phyloP scores from a whole-genome alignment of 306 rosid species.

The Carpinus viminea region DNA sequence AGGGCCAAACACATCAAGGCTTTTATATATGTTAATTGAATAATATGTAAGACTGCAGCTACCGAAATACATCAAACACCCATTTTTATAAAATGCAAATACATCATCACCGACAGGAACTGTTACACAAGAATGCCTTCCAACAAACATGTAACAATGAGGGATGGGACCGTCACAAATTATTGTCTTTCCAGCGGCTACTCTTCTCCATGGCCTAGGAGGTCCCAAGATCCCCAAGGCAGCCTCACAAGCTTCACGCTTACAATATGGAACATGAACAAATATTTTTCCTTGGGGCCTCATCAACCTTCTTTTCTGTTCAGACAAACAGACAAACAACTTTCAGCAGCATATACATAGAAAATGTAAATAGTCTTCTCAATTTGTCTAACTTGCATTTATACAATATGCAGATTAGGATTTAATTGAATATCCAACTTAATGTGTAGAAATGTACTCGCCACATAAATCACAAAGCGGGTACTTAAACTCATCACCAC shows the following conservation, averaged over 20 bases:
- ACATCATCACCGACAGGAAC: constrained; percentile 50
- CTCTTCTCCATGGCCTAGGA: constrained; percentile 38
- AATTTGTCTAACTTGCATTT: not conserved
- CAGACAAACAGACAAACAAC: constrained; percentile 18
- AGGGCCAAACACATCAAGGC: not conserved
- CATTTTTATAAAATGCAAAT: constrained; percentile 38
- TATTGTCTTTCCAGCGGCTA: constrained; percentile 48
- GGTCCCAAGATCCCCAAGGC: constrained; percentile 40
- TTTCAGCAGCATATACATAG: constrained; percentile 21
- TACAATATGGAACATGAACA: constrained; percentile 87
- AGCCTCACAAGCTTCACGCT: constrained; percentile 44
- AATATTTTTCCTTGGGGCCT: constrained; percentile 58
- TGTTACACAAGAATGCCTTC: constrained; percentile 52
- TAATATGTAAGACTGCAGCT: constrained; percentile 39
- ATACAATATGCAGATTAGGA: not conserved
- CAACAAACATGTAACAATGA: constrained; percentile 43
- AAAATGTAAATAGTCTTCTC: not conserved
- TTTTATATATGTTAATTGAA: constrained; percentile 23
- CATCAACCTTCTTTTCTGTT: constrained; percentile 81
- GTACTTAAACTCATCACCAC: too few species aligned
- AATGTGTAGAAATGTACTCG: too few species aligned
- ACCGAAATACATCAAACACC: constrained; percentile 55
- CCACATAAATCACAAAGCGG: too few species aligned
- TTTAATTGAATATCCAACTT: not conserved
- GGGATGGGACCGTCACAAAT: constrained; percentile 49